Percentiles rank a stretch among this genome's conserved stretches.
Evolutionary conservation across 805 yeast genomes (phyloP).

Genomic region (Pichia pseudocactophila): DNA sequence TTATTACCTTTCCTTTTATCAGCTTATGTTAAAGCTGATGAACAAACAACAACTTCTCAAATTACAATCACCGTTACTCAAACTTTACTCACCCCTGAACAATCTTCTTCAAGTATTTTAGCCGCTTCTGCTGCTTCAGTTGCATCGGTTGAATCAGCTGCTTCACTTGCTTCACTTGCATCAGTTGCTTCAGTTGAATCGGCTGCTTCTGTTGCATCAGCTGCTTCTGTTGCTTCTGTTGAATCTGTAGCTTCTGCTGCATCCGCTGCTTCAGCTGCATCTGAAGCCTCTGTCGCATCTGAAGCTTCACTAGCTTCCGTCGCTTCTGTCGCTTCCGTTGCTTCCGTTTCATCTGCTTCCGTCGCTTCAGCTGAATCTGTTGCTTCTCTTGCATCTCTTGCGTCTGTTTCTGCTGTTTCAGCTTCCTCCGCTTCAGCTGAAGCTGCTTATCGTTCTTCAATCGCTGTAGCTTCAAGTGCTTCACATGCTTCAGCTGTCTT

Average conservation of each 20-base stretch:
- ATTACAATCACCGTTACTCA: constrained; percentile 39
- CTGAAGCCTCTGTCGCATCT: constrained; percentile 18
- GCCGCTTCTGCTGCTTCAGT: constrained; percentile 25
- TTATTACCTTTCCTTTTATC: constrained; percentile 21
- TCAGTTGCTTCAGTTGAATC: constrained; percentile 20
- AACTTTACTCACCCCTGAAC: constrained; percentile 39
- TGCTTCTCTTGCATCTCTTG: constrained; percentile 7
- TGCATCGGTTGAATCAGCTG: constrained; percentile 29
- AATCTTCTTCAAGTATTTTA: constrained; percentile 27
- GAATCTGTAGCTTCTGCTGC: constrained; percentile 15
- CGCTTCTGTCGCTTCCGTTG: constrained; percentile 9
- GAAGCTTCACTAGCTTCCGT: constrained; percentile 15
- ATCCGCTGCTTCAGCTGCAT: constrained; percentile 17
- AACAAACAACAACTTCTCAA: constrained; percentile 32
- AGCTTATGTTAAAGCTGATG: constrained; percentile 20
- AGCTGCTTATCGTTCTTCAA: constrained; percentile 14
- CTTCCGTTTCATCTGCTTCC: constrained; percentile 12
- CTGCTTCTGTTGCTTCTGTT: constrained; percentile 12
- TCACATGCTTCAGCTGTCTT: constrained; percentile 7
- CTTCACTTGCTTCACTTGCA: constrained; percentile 22
- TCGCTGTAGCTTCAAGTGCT: constrained; percentile 5
- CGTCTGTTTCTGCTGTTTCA: constrained; percentile 12
- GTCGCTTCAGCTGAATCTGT: constrained; percentile 9
- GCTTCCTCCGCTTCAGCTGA: constrained; percentile 16
- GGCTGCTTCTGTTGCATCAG: constrained; percentile 17